Evolutionary conservation across 345 rosid genomes (phyloP).

Genomic region (Moringa oleifera): DNA sequence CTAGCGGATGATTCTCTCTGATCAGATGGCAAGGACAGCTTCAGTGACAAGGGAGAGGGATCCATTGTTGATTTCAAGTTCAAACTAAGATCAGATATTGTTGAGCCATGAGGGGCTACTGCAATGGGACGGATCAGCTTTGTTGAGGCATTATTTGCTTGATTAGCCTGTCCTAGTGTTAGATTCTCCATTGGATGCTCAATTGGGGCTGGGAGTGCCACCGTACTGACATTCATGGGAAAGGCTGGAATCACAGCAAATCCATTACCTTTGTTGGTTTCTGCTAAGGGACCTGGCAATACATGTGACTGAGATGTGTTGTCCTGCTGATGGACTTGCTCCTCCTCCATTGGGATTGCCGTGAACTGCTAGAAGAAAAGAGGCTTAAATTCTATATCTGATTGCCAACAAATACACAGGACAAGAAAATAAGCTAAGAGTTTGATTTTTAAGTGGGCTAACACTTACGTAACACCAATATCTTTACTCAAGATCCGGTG

Average conservation of each 20-base stretch:
- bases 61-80: slow-evolving; percentile 22
- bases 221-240: slow-evolving; percentile 21
- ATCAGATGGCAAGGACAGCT: slow-evolving; percentile 46
- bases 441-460: too few species aligned
- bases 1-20: slow-evolving; percentile 35
- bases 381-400: not conserved
- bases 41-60: slow-evolving; percentile 50
- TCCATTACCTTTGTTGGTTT: slow-evolving; percentile 21
- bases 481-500: too few species aligned
- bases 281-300: slow-evolving; percentile 22
- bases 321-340: slow-evolving; percentile 31
- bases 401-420: not conserved
- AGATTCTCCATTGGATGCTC: slow-evolving; percentile 33
- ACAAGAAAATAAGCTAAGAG: not conserved
- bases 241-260: slow-evolving; percentile 35
- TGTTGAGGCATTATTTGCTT: slow-evolving; percentile 16
- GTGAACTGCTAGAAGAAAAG: slow-evolving; percentile 40
- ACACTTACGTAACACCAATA: too few species aligned
- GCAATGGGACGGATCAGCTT: slow-evolving; percentile 30
- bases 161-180: slow-evolving; percentile 16
- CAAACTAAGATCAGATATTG: slow-evolving; percentile 31
- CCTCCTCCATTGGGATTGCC: slow-evolving; percentile 48
- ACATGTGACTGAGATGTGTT: slow-evolving; percentile 27
- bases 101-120: slow-evolving; percentile 17
- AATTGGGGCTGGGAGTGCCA: slow-evolving; percentile 22